Base-by-base conservation (phyloP, 2,329 filamentous ascomycete genomes). In the Tolypocladium amazonense region DNA sequence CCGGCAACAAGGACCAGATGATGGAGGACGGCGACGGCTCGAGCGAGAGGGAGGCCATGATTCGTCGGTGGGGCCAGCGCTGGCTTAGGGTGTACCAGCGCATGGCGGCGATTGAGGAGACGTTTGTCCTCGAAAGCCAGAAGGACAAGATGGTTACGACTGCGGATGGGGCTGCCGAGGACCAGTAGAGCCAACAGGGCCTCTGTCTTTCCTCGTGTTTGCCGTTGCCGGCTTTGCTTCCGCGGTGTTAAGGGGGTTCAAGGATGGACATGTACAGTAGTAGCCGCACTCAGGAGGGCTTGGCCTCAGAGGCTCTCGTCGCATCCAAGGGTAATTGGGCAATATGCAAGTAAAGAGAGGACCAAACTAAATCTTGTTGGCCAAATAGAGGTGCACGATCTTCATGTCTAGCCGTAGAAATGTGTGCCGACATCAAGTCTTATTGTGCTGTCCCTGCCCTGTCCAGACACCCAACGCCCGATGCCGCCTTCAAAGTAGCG, bases 11-110 rank as follows among this genome's bases (percentile, higher is more conserved):
- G 67, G 90, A 95, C 66, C 84, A 87, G 67, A 80, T 88, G 72
- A 86, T 93, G 69, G 89, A 95, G 75, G 75, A 77, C 15, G 85
- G 79, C 39, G 85, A 88, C 61, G 84, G 80, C 18, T 79, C 75
- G 67, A 76, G 76, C 37, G 81, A 81, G 41, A 79, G 84, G 38
- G 83, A 88, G 65, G 81, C 81, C 61, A 77, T 92, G 64, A 82
- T 96, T 60, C 82, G 83, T 63, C 81, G 84, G 57, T 97, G 94
- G 94, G 92, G 88, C 0, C 83, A 85, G 69, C 83, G 92, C 56
- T 99, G 94, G 94, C 77, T 90, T 63, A 82, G 90, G 38, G 91
- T 94, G 1, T 97, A 96, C 73, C 79, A 86, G 67, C 81, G 94
- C 52, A 88, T 91, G 74, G 84, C 84, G 18, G 90, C 89, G 3